Evolutionary conservation across 108 stramenopile species (phyloP), one percentile per base, ranked within the genome.

Genomic region (Skeletonema tropicum): DNA sequence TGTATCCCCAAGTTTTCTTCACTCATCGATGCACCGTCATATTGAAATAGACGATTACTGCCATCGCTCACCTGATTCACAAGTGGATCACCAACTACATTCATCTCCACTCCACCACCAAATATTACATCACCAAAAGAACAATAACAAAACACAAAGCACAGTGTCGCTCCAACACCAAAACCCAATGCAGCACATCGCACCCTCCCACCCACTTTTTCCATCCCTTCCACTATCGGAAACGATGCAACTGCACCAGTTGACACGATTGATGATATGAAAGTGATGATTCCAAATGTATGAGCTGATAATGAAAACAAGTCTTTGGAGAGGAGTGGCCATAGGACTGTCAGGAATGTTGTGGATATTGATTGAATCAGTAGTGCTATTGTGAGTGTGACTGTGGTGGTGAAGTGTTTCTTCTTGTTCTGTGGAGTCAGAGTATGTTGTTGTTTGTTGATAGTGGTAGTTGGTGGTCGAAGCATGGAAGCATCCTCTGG

Each of bases 251-350:
- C 68, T 14, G 68, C 68, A 57, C 68, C 68, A 35, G 59, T 70
- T 11, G 75, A 76, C 31, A 48, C 55, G 23, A 76, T 33, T 2
- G 75, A 76, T 38, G 75, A 69, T 14, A 42, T 42, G 32, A 76
- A 76, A 32, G 75, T 76, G 6, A 76, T 52, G 38, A 70, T 63
- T 29, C 75, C 75, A 57, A 70, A 76, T 9, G 75, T 70, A 31
- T 76, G 75, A 19, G 75, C 75, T 31, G 75, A 69, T 32, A 76
- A 42, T 32, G 68, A 26, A 41, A 76, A 76, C 64, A 61, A 36
- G 49, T 76, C 75, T 49, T 64, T 68, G 49, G 55, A 61, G 8
- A 76, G 15, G 32, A 76, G 68, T 15, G 75, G 75, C 75, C 75
- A 76, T 0, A 76, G 61, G 48, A 76, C 75, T 41, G 68, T 64